A percentile compares a stretch with the other conserved stretches of the same genome.
Conservation (phyloP, 2,329 filamentous ascomycete species). For the Pleoardoris graminearum region DNA sequence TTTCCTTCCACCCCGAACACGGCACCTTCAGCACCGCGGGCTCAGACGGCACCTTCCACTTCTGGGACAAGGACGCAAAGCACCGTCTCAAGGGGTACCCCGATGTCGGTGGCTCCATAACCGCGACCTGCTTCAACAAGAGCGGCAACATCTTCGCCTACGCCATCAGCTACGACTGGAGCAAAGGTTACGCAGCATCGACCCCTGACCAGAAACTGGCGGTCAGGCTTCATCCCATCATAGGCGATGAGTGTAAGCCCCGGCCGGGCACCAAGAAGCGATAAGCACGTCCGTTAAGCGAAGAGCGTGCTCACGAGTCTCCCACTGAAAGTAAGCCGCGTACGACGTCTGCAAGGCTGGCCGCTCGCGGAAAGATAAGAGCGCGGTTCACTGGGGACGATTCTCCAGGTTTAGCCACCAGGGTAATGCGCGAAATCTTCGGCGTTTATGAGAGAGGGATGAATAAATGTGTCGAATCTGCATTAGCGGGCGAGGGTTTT, state of each 20-base stretch:
- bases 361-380: too few species aligned
- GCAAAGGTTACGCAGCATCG: constrained; percentile 90
- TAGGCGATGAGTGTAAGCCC: constrained; percentile 56
- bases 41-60: constrained; percentile 93
- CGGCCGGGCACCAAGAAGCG: constrained; percentile 53
- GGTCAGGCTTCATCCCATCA: constrained; percentile 55
- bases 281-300: constrained; percentile 25
- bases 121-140: constrained; percentile 87
- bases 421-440: too few species aligned
- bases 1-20: constrained; percentile 94
- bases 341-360: too few species aligned
- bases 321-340: too few species aligned
- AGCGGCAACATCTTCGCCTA: constrained; percentile 66
- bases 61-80: constrained; percentile 74
- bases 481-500: constrained; percentile 8
- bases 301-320: too few species aligned
- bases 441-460: not conserved
- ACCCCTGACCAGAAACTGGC: constrained; percentile 61
- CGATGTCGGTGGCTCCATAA: constrained; percentile 73
- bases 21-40: constrained; percentile 98
- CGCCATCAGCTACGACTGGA: constrained; percentile 96
- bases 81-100: constrained; percentile 67
- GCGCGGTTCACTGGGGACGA: too few species aligned
- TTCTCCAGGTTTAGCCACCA: too few species aligned
- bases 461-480: not conserved